phyloP scores from a whole-genome alignment of 1,139 yeast genomes.

The Tardiomyces blankii region DNA sequence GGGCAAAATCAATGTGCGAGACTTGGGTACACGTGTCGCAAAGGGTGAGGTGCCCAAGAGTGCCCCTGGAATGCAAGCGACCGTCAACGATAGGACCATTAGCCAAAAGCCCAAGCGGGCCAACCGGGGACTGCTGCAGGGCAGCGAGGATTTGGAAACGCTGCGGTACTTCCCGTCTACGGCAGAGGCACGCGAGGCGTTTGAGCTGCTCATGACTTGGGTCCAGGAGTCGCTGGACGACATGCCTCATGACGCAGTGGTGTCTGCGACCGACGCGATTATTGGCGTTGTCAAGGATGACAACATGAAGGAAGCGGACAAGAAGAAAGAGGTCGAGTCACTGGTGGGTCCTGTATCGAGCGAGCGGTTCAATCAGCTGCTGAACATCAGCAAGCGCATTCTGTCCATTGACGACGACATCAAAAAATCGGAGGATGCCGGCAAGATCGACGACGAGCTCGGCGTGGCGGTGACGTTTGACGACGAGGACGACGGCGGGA shows the following conservation, averaged over 20 bases:
- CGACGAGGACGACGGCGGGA: slow-evolving; percentile 22
- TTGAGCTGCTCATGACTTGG: slow-evolving; percentile 33
- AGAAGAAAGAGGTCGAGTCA: slow-evolving; percentile 32
- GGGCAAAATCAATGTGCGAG: not conserved
- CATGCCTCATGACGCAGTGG: slow-evolving; percentile 42
- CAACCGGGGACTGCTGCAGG: not conserved
- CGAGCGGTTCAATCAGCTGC: slow-evolving; percentile 41
- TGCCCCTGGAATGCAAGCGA: not conserved
- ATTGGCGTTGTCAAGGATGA: slow-evolving; percentile 49
- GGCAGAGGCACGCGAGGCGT: not conserved
- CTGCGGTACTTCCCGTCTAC: not conserved
- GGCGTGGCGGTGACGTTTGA: slow-evolving; percentile 36
- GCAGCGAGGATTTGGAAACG: not conserved
- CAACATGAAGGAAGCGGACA: slow-evolving; percentile 29
- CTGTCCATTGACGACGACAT: slow-evolving; percentile 38
- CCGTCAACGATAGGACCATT: not conserved
- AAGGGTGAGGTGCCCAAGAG: not conserved
- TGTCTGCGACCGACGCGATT: slow-evolving; percentile 54
- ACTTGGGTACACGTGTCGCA: not conserved
- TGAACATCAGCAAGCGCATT: slow-evolving; percentile 41
- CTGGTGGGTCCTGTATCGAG: slow-evolving; percentile 40
- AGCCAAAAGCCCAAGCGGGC: not conserved
- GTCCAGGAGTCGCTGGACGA: slow-evolving; percentile 42
- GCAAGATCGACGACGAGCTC: slow-evolving; percentile 24
- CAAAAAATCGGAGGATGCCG: slow-evolving; percentile 23